Conservation (phyloP, 2,329 filamentous ascomycete species). For the Xylariaceae sp. region DNA sequence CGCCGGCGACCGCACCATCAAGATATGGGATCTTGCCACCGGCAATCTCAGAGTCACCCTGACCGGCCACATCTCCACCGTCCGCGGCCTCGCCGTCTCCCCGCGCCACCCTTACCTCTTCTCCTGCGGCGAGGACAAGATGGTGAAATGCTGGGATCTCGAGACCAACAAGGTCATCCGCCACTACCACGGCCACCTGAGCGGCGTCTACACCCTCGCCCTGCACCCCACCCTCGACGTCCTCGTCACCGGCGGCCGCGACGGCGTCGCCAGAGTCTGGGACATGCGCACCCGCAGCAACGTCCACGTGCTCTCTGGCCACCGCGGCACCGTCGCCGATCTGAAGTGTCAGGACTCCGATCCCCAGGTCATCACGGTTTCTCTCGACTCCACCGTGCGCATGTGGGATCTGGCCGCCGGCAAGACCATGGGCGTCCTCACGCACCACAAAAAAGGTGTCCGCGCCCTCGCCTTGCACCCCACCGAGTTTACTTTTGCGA, state of each 20-base stretch:
- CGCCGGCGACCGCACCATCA: conserved; percentile 93
- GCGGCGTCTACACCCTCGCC: conserved; percentile 87
- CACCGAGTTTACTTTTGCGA: conserved; percentile 93
- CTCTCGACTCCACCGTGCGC: conserved; percentile 84
- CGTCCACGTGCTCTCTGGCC: conserved; percentile 86
- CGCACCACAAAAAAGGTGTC: conserved; percentile 98
- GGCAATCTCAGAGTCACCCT: conserved; percentile 80
- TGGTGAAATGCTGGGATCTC: conserved; percentile 99
- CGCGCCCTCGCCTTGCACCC: conserved; percentile 81
- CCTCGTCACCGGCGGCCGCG: conserved; percentile 87
- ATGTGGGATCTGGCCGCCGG: conserved; percentile 95
- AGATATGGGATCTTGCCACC: conserved; percentile 94
- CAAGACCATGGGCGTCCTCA: conserved; percentile 93
- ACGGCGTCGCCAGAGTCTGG: conserved; percentile 94
- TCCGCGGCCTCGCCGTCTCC: conserved; percentile 86
- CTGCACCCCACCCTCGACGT: conserved; percentile 95
- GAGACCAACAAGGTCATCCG: conserved; percentile 99
- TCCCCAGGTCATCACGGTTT: conserved; percentile 91
- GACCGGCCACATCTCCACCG: conserved; percentile 87
- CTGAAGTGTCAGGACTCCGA: conserved; percentile 93
- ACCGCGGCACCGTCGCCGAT: conserved; percentile 85
- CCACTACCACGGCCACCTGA: conserved; percentile 95
- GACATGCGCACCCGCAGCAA: conserved; percentile 97
- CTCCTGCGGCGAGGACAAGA: conserved; percentile 97
- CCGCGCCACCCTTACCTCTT: conserved; percentile 95